Evolutionary conservation across 2,329 filamentous ascomycete genomes (phyloP), one percentile per base, ranked within the genome.

Genomic region (Verticillium albo-atrum): DNA sequence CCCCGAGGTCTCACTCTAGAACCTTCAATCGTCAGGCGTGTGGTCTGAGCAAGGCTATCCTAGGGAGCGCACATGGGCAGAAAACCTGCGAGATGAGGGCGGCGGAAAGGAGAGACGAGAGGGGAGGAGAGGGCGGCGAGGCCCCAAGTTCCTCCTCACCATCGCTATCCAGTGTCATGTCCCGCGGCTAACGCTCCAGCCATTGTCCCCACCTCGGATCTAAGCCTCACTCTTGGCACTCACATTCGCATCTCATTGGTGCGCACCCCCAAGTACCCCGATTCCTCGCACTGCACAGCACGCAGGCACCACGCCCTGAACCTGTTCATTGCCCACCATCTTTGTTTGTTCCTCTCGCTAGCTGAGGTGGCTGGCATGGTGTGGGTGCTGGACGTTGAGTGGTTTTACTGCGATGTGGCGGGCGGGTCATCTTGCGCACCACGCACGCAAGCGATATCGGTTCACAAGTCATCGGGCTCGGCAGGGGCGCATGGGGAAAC

Each of bases 191-290:
- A 25, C 42, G 42, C 42, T 47, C 42, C 42, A 47, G 42, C 54
- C 30, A 28, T n/a, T 12, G 23, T 27, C 54, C 17, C 54, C 54
- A 56, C 54, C 27, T 37, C 27, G 54, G 27, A 56, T 56, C 54
- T 56, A 56, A 56, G 54, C 54, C 54, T 56, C 54, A 56, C 54
- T 56, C 34, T 47, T 42, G 54, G 42, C 32, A 35, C 14, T 20
- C 23, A n/a, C 9, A 6, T 15, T 4, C 14, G 17, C 23, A 17
- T 26, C 3, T 25, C 20, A 56, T 56, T 56, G 54, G 54, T 47
- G 42, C 42, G 20, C 42, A n/a, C 42, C 20, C n/a, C 20, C 20
- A 23, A 47, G 42, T 20, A 47, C 42, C 42, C 42, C 42, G n/a
- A 47, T 47, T 47, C 42, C 25, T 25, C 42, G 25, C 20, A 23